Evolutionary conservation across 164 flowering plant species (phyloP).

Genomic region (Brasenia schreberi): DNA sequence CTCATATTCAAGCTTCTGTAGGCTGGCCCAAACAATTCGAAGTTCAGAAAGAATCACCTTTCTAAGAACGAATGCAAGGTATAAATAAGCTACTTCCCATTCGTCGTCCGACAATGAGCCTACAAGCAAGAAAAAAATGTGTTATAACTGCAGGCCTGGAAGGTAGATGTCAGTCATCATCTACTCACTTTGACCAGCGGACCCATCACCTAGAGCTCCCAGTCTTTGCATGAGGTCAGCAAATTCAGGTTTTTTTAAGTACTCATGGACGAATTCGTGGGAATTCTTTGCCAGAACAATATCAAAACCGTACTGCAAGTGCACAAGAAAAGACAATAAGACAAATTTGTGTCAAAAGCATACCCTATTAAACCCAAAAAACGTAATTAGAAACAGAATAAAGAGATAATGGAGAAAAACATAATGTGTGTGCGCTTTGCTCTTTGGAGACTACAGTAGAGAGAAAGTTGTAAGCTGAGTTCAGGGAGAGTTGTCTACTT

Average conservation of each 20-base stretch:
- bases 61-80: conserved; percentile 69
- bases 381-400: too few species aligned
- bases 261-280: conserved; percentile 82
- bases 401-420: too few species aligned
- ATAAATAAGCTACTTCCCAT: conserved; percentile 93
- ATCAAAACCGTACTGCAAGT: conserved; percentile 76
- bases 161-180: background rate
- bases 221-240: conserved; percentile 89
- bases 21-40: too few species aligned
- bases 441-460: too few species aligned
- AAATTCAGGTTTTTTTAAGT: conserved; percentile 72
- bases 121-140: conserved; percentile 8
- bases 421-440: too few species aligned
- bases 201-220: conserved; percentile 97
- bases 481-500: too few species aligned
- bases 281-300: conserved; percentile 81
- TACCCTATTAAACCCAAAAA: too few species aligned
- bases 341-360: too few species aligned
- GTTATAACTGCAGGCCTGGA: background rate
- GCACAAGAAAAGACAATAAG: background rate
- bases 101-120: conserved; percentile 87
- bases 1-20: too few species aligned
- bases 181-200: conserved; percentile 60
- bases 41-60: conserved; percentile 36
- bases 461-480: too few species aligned